Base-by-base conservation (phyloP, 108 stramenopile genomes). In the Nitzschia inconspicua region DNA sequence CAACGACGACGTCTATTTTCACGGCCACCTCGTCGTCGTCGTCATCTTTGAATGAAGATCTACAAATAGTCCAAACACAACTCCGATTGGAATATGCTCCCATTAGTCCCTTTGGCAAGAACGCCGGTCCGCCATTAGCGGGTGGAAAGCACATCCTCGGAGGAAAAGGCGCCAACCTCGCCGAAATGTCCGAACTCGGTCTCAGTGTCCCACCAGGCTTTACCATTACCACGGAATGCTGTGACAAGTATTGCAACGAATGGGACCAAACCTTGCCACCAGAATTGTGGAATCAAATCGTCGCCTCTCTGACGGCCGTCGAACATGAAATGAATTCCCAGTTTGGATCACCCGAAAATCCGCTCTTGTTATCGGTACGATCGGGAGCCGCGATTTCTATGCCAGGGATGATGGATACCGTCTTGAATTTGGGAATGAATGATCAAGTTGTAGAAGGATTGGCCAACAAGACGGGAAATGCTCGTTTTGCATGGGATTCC, bases 391-490 rank as follows among this genome's bases (percentile, higher is more conserved):
- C 80, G 20, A 78, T 79, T 47, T 73, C 75, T 25, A 83, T 86
- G 85, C 85, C 85, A 14, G 85, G 80, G 26, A 82, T 82, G 81
- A 79, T 82, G 80, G 80, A 82, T 72, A 88, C 86, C 8, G 83
- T 89, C 48, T 78, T 92, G 39, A 87, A 86, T 54, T 74, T 91
- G 24, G 93, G 93, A 40, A 75, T 95, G 25, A 92, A 90, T 50
- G 88, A 95, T 50, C 70, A 70, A 20, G 83, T 81, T 24, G 88
- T 85, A 28, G 70, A 85, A 37, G 85, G 85, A 4, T 60, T 86
- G 32, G 85, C 86, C 40, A 66, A 80, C 49, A 80, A 84, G 24
- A 84, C 77, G 13, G 76, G 72, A 52, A 91, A 92, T 44, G 64
- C 66, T 18, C 63, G 86, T 35, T 95, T 85, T 54, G 93, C 89